Percentiles rank a stretch among this genome's conserved stretches.
Conservation (phyloP, 2,329 filamentous ascomycete species). For the Botryotinia calthae region DNA sequence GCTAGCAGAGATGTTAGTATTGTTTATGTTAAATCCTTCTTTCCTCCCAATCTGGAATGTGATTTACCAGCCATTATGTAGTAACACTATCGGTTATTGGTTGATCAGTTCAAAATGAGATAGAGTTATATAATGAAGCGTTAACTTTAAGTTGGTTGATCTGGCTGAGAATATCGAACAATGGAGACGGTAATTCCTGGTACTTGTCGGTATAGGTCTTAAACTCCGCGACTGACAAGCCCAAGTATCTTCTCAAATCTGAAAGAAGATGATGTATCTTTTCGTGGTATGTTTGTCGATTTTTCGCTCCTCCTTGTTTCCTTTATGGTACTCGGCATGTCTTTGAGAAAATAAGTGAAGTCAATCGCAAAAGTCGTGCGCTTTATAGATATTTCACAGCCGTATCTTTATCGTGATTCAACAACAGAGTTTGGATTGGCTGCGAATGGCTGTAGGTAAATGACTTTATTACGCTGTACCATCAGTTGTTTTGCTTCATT, state of each 20-base stretch:
- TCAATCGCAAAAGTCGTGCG: background rate
- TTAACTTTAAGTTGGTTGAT: too few species aligned
- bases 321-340: background rate
- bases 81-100: background rate
- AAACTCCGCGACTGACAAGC: background rate
- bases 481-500: background rate
- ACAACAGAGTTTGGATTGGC: background rate
- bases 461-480: background rate
- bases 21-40: background rate
- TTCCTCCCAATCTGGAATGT: background rate
- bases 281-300: rapidly evolving
- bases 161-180: background rate
- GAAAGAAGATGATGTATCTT: background rate
- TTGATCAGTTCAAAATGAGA: background rate
- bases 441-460: background rate
- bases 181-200: background rate
- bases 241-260: background rate
- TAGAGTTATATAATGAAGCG: background rate
- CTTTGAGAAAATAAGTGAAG: background rate
- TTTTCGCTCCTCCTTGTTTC: background rate
- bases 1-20: background rate
- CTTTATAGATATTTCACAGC: background rate
- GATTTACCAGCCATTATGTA: constrained; percentile 4
- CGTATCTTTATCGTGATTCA: background rate
- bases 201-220: background rate